These are phyloP conservation scores for Cladosporium sp. DNA, from an alignment of 2,329 filamentous ascomycete genomes.

Conservation along the genomic window DNA sequence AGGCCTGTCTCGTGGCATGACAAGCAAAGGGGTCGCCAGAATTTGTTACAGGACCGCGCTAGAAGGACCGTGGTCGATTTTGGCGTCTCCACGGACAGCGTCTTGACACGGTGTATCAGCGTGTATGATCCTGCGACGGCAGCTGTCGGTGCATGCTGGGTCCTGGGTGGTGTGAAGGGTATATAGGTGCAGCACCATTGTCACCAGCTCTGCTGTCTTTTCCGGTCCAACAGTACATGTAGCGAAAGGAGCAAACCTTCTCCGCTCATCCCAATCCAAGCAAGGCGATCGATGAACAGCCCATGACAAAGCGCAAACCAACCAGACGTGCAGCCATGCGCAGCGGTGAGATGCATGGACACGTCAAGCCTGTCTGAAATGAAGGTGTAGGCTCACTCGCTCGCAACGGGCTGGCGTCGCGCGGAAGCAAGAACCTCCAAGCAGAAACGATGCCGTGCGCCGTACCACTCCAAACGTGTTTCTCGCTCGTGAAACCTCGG, in stretches of 20 bases:
- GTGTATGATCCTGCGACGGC: neutral
- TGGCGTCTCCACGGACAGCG: constrained; percentile 5
- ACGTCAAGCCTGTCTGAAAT: neutral
- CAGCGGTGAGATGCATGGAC: constrained; percentile 9
- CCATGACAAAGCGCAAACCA: no score
- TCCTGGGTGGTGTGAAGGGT: neutral
- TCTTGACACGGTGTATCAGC: neutral
- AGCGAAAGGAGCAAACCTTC: no score
- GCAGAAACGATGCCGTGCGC: no score
- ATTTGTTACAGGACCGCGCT: constrained; percentile 11
- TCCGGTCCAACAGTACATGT: no score
- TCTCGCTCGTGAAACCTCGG: no score
- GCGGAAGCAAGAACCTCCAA: no score
- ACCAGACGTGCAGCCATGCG: neutral
- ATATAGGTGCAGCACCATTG: constrained; percentile 7
- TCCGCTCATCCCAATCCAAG: no score
- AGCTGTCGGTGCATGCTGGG: constrained; percentile 1
- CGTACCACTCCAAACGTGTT: no score
- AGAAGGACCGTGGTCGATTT: constrained; percentile 7
- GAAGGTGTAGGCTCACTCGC: no score
- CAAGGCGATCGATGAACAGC: no score
- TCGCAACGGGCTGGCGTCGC: no score
- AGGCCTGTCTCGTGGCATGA: neutral
- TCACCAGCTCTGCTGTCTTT: neutral
- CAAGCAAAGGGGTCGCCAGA: constrained; percentile 7